phyloP scores from a whole-genome alignment of 805 yeast genomes.

The Ogataea thermomethanolica region DNA sequence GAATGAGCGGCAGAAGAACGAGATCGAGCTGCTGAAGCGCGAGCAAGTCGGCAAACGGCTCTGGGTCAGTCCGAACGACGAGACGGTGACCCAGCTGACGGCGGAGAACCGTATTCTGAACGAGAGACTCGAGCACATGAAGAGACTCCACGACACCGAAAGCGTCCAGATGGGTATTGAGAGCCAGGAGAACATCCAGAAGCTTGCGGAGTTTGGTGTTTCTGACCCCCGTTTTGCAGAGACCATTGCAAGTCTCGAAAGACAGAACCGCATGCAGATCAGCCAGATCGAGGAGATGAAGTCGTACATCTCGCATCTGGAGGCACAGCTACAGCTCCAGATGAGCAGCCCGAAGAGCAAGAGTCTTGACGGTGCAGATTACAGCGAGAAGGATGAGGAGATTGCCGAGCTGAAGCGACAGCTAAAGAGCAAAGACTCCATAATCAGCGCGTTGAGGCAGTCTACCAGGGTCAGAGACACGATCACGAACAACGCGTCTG shows the following conservation, averaged over 20 bases:
- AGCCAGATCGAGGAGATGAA: constrained; percentile 57
- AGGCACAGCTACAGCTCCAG: constrained; percentile 50
- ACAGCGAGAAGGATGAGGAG: constrained; percentile 59
- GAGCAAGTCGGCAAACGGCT: constrained; percentile 3
- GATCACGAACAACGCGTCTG: constrained; percentile 5
- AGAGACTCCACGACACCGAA: constrained; percentile 52
- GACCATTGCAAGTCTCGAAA: constrained; percentile 45
- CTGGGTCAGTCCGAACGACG: constrained; percentile 13
- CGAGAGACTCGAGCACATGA: constrained; percentile 67
- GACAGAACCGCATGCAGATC: constrained; percentile 42
- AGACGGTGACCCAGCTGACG: constrained; percentile 37
- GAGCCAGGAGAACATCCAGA: constrained; percentile 57
- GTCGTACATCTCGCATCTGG: constrained; percentile 58
- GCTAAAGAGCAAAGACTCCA: constrained; percentile 69
- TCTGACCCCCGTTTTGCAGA: constrained; percentile 35
- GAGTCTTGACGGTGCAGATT: constrained; percentile 2
- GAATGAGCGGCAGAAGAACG: constrained; percentile 57
- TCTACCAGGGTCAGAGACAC: constrained; percentile 55
- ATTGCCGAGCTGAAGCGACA: constrained; percentile 59
- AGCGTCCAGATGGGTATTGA: constrained; percentile 40
- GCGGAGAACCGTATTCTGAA: constrained; percentile 64
- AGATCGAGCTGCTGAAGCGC: constrained; percentile 40
- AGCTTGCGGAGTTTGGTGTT: constrained; percentile 45
- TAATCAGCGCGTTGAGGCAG: constrained; percentile 69
- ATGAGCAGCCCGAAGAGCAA: constrained; percentile 7